A percentile compares a stretch with the other conserved stretches of the same genome.
Evolutionary conservation across 805 yeast genomes (phyloP).

Genomic region (Dipodascopsis uninucleata): DNA sequence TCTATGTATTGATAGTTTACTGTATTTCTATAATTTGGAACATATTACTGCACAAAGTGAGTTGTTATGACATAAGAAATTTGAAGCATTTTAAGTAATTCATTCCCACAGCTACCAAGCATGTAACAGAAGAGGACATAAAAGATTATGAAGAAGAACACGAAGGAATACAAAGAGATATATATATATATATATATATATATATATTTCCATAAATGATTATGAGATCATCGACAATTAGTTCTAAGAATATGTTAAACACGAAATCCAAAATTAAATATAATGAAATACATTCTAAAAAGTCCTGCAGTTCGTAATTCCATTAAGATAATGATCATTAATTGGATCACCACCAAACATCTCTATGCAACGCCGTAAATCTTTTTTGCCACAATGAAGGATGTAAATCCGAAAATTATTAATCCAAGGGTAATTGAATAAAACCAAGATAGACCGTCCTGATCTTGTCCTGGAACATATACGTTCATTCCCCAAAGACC

Average conservation of each 20-base stretch:
- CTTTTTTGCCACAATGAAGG: slow-evolving; percentile 13
- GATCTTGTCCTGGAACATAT: slow-evolving; percentile 85
- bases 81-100: neutral
- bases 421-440: slow-evolving; percentile 31
- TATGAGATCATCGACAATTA: too few species aligned
- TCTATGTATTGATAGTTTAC: neutral
- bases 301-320: too few species aligned
- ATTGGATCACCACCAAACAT: too few species aligned
- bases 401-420: slow-evolving; percentile 18
- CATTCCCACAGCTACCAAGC: neutral
- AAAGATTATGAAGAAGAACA: slow-evolving; percentile 2
- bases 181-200: too few species aligned
- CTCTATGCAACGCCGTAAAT: slow-evolving; percentile 20
- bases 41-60: neutral
- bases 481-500: slow-evolving; percentile 99
- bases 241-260: too few species aligned
- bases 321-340: too few species aligned
- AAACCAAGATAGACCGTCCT: slow-evolving; percentile 63
- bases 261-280: too few species aligned
- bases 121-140: neutral
- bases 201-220: too few species aligned
- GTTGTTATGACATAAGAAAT: neutral
- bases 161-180: too few species aligned
- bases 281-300: too few species aligned
- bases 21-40: neutral